Conservation (phyloP, 345 rosid species). For the Syzygium oleosum region DNA sequence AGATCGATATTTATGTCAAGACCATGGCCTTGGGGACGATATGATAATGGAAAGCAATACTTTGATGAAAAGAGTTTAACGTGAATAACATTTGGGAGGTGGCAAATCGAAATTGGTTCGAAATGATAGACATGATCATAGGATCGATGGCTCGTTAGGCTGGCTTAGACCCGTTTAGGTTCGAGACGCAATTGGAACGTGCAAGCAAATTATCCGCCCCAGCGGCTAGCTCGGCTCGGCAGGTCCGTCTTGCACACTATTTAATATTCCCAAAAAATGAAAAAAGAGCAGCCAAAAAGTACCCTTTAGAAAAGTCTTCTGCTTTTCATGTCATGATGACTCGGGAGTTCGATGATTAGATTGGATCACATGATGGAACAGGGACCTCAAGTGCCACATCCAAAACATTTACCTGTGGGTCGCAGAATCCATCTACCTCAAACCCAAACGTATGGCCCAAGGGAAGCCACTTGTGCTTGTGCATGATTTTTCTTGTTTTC, state of each 20-base stretch:
- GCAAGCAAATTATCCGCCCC: background rate
- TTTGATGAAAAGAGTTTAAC: background rate
- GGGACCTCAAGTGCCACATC: background rate
- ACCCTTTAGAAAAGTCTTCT: background rate
- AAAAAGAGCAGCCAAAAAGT: background rate
- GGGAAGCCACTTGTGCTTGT: background rate
- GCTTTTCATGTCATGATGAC: background rate
- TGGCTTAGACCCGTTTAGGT: background rate
- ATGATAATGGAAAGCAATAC: background rate
- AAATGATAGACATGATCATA: background rate
- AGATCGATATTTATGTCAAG: background rate
- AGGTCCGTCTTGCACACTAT: background rate
- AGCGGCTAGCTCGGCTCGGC: background rate
- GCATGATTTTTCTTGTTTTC: background rate
- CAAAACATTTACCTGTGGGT: background rate
- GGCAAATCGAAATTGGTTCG: fast-evolving
- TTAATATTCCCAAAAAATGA: background rate
- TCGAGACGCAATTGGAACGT: background rate
- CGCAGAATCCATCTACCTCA: background rate
- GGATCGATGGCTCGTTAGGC: background rate
- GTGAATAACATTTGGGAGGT: background rate
- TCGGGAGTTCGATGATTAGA: background rate
- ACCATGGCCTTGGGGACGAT: background rate
- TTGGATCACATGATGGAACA: background rate
- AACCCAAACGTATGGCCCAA: background rate